Conservation (phyloP, 2,329 filamentous ascomycete genomes). For the Cylindrodendrum hubeiense region DNA sequence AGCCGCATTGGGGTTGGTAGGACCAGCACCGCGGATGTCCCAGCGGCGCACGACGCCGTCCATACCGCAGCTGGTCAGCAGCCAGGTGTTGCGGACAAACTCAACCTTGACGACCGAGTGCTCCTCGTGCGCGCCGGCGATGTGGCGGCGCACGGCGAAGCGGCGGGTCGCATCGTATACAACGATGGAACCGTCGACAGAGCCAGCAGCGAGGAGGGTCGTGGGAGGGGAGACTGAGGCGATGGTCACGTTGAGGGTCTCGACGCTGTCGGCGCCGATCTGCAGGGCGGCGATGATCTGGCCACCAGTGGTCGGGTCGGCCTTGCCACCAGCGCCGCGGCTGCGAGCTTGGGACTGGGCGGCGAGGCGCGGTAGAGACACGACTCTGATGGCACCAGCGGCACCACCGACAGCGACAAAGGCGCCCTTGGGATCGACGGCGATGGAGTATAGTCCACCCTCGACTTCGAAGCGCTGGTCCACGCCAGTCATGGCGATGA, state of each 20-base stretch:
- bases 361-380: conserved; percentile 79
- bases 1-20: conserved; percentile 45
- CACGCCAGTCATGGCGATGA: conserved; percentile 80
- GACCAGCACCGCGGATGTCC: conserved; percentile 74
- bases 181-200: conserved; percentile 82
- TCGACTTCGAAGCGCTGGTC: conserved; percentile 95
- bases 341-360: conserved; percentile 40
- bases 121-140: conserved; percentile 87
- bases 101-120: conserved; percentile 93
- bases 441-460: conserved; percentile 90
- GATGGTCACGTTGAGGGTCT: conserved; percentile 75
- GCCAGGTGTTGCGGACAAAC: conserved; percentile 77
- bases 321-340: conserved; percentile 47
- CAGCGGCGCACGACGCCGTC: conserved; percentile 92
- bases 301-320: conserved; percentile 58
- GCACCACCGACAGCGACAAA: conserved; percentile 91
- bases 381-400: conserved; percentile 85
- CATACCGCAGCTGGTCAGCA: conserved; percentile 90
- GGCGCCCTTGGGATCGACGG: conserved; percentile 81
- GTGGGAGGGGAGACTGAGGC: conserved; percentile 58
- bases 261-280: conserved; percentile 80
- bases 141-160: conserved; percentile 87
- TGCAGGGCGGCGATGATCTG: conserved; percentile 85
- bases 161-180: conserved; percentile 89
- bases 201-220: conserved; percentile 72